Evolutionary conservation across 2,329 filamentous ascomycete species (phyloP).

Genomic region (Botrytis porri): DNA sequence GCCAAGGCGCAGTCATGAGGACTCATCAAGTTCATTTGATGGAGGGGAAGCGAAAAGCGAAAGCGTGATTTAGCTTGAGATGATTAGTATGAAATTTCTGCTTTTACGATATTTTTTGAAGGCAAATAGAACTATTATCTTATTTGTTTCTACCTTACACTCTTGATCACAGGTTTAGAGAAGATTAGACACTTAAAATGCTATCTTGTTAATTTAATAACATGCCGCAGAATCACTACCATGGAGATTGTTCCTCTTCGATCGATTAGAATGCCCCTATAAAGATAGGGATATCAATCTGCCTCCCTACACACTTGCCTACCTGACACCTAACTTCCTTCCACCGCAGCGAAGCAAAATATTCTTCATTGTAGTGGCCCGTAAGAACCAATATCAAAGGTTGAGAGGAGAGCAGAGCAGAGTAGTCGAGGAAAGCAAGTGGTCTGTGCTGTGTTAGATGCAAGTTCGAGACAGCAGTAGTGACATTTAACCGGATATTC

Average conservation of each 20-base stretch:
- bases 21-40: not conserved
- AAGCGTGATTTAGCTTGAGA: not conserved
- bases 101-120: not conserved
- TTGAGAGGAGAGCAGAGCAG: too few relatives aligned
- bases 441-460: not conserved
- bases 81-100: not conserved
- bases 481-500: conserved; percentile 4
- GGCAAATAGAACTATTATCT: not conserved
- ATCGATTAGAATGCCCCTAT: too few relatives aligned
- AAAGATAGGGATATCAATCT: too few relatives aligned
- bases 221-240: not conserved
- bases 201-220: not conserved
- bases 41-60: not conserved
- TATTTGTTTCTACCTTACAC: not conserved
- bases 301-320: too few relatives aligned
- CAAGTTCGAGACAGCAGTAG: not conserved
- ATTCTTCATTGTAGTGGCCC: too few relatives aligned
- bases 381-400: too few relatives aligned
- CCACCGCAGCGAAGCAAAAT: too few relatives aligned
- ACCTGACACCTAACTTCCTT: too few relatives aligned
- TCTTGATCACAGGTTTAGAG: not conserved
- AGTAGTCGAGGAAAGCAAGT: not conserved
- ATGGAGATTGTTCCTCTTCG: not conserved
- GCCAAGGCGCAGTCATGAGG: conserved; percentile 18
- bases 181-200: not conserved